phyloP scores from a whole-genome alignment of 163 green algal species.

The Volvox carteri region DNA sequence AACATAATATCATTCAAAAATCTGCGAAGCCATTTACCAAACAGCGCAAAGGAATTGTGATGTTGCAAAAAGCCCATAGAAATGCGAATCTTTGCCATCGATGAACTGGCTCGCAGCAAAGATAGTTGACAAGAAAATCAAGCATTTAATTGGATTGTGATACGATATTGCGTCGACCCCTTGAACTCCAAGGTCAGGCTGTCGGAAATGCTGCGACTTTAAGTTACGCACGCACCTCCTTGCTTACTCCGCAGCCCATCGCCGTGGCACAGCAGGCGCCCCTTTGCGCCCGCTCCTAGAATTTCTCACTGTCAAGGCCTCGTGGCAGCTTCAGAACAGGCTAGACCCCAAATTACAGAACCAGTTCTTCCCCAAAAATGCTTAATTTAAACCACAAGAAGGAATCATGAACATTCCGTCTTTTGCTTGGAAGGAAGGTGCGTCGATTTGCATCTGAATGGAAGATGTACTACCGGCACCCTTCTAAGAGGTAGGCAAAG shows the following conservation, averaged over 20 bases:
- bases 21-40: not conserved
- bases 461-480: no score
- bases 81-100: not conserved
- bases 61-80: not conserved
- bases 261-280: not conserved
- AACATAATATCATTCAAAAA: not conserved
- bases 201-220: not conserved
- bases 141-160: not conserved
- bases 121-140: no score
- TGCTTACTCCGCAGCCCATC: slow-evolving; percentile 27
- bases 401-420: no score
- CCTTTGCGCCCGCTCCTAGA: not conserved
- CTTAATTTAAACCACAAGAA: no score
- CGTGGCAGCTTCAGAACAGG: no score
- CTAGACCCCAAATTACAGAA: no score
- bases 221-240: not conserved
- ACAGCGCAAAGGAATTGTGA: not conserved
- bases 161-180: not conserved
- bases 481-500: no score
- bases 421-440: no score
- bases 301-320: no score
- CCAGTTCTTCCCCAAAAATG: no score
- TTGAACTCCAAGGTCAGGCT: not conserved
- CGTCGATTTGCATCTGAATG: no score
- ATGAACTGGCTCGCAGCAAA: no score